Base-by-base conservation (phyloP, 2,329 filamentous ascomycete species). In the Dactylellina leptospora region DNA sequence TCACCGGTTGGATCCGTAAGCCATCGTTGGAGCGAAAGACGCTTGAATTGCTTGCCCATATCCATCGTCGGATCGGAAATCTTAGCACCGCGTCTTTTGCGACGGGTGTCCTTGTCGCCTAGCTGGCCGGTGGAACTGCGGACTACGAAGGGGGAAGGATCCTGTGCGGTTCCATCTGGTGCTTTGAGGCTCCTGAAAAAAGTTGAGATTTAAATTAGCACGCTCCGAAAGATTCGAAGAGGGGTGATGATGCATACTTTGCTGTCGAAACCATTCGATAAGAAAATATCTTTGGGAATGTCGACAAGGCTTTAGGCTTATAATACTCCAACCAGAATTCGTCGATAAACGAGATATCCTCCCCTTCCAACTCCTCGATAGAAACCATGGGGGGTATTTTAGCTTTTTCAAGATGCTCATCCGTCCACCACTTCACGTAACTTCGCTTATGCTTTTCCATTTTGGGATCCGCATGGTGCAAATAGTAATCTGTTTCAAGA, bases 251-350 rank as follows among this genome's bases (percentile, higher is more conserved):
- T 40, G 36, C 89, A 78, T 93, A 93, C 72, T 90, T 90, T 74
- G 93, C 87, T 2, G 91, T 95, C 0, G 91, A 93, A 78, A 93
- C 96, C 85, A 97, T 91, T 78, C 91, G 92, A 80, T 90, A 96
- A 0, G 92, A 87, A 78, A 96, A 97, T 79, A 97, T 90, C 78
- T 97, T 99, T 11, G 88, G 85, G 75, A 97, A 92, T 0, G 92
- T 95, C 0, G 95, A 96, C 0, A 97, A 82, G 0, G 90, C 91
- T 5, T 91, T 85, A 0, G 95, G 95, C 11, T 93, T 88, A 78
- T 99, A 99, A 79, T 97, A 97, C 79, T 99, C 95, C 5, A 95
- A 83, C 95, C 95, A 99, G 80, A 96, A 99, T 42, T 66, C 69
- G 18, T 73, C 69, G n/a, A 62, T 28, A 47, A 62, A 64, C 13